Evolutionary conservation across 768 basidiomycete genomes (phyloP), one percentile per base, ranked within the genome.

Genomic region (Boletus reticulatus): DNA sequence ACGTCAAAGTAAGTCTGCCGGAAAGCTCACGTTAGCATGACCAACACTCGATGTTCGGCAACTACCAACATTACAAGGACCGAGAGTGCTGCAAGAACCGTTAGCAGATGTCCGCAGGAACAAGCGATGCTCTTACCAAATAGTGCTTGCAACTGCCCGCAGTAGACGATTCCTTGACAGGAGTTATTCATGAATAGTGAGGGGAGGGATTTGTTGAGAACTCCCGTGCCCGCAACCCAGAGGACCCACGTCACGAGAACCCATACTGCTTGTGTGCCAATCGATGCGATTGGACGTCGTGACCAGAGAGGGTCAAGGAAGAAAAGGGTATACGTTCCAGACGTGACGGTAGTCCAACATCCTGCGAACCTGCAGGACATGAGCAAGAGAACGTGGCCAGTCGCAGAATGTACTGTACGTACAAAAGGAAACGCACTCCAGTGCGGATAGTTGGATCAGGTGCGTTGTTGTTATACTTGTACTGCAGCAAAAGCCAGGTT

Each of bases 251-350:
- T 85, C 1, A 79, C 55, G 29, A 84, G 67, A 5, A 80, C 67
- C 85, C 85, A 87, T 42, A 85, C 69, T 13, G 75, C 76, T 61
- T 87, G 85, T 0, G 82, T 74, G 9, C 84, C 84, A 38, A 86
- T 70, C 13, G 85, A 85, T 11, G 80, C 75, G 16, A 84, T 57
- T 4, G 80, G 75, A 53, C 78, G 77, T 54, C 71, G 78, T 19
- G 82, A 80, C 78, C 80, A 84, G 16, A 71, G 68, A 1, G 84
- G 84, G 62, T 87, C 84, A 6, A 86, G 69, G 65, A 85, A 84
- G 37, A 85, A 75, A 39, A 85, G 67, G n/a, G 79, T 78, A 52
- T 80, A 82, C 20, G 69, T 71, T 27, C 78, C 78, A 12, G 81
- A 77, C 17, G 80, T 84, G 7, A 81, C 56, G 4, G 77, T 68